Percentiles rank a stretch among this genome's conserved stretches.
Conservation (phyloP, 352 stramenopile species). For the Globisporangium viniferum region DNA sequence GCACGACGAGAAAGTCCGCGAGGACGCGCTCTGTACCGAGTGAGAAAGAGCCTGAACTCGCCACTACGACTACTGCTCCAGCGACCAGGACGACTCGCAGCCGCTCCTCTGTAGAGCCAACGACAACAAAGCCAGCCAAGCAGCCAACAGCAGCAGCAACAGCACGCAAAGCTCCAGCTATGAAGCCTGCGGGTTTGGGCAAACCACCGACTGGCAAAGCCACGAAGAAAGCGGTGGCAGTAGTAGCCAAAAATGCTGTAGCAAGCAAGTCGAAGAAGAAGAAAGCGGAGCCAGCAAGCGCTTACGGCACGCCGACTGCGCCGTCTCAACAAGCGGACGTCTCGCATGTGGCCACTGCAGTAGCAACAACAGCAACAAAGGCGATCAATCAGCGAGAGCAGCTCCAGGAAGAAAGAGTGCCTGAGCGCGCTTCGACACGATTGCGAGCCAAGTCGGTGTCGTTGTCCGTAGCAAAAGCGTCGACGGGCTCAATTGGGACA, state of each 20-base stretch:
- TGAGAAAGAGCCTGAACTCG: neutral
- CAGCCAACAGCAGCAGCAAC: neutral
- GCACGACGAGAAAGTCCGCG: neutral
- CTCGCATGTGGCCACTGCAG: neutral
- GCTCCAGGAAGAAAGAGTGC: neutral
- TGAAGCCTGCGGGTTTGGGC: neutral
- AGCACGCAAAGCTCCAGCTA: neutral
- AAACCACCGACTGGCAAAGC: conserved; percentile 7
- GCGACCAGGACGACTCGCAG: neutral
- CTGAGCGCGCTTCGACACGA: neutral
- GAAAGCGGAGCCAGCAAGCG: neutral
- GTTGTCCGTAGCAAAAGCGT: neutral
- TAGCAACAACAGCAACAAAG: neutral
- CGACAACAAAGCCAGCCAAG: neutral
- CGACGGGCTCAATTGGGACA: conserved; percentile 17
- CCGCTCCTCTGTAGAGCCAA: neutral
- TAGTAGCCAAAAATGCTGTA: neutral
- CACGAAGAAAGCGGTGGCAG: neutral
- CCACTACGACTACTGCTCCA: neutral
- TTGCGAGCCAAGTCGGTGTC: neutral
- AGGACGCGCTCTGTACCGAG: neutral
- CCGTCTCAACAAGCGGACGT: neutral
- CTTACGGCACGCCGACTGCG: neutral
- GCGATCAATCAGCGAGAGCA: neutral
- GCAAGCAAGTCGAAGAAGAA: neutral